These are phyloP conservation scores for Saturnispora dispora DNA, from an alignment of 805 yeast genomes.

Conservation along the genomic window DNA sequence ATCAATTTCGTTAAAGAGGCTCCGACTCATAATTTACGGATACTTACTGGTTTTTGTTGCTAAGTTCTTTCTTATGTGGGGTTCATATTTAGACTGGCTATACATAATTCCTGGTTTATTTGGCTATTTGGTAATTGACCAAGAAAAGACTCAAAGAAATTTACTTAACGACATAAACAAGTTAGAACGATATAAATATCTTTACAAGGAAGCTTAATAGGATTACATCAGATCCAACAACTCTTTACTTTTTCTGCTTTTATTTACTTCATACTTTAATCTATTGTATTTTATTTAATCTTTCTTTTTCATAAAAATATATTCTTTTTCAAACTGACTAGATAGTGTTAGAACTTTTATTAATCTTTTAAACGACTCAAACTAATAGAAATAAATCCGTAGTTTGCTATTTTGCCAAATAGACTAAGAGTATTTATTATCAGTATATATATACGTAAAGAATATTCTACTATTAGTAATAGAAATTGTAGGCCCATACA, in stretches of 20 bases:
- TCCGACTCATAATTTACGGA: not conserved
- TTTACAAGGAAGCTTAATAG: slow-evolving; percentile 26
- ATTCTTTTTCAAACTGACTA: no score
- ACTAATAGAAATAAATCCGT: no score
- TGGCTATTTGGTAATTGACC: slow-evolving; percentile 14
- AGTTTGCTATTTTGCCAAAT: no score
- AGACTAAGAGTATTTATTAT: no score
- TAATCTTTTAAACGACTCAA: no score
- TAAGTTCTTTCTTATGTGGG: slow-evolving; percentile 7
- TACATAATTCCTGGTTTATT: slow-evolving; percentile 22
- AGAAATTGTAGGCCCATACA: no score
- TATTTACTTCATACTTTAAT: no score
- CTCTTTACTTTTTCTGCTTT: not conserved
- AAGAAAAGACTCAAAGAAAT: slow-evolving; percentile 14
- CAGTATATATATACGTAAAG: no score
- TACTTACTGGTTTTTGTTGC: slow-evolving; percentile 8
- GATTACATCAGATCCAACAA: not conserved
- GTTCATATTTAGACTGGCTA: slow-evolving; percentile 15
- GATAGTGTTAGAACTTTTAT: no score
- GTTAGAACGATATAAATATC: slow-evolving; percentile 21
- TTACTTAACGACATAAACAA: slow-evolving; percentile 16
- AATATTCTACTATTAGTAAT: no score
- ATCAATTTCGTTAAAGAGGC: slow-evolving; percentile 2
- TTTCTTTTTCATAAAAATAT: no score
- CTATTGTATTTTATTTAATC: no score